Evolutionary conservation across 2,329 filamentous ascomycete genomes (phyloP).

Genomic region (Hypoxylon sp.): DNA sequence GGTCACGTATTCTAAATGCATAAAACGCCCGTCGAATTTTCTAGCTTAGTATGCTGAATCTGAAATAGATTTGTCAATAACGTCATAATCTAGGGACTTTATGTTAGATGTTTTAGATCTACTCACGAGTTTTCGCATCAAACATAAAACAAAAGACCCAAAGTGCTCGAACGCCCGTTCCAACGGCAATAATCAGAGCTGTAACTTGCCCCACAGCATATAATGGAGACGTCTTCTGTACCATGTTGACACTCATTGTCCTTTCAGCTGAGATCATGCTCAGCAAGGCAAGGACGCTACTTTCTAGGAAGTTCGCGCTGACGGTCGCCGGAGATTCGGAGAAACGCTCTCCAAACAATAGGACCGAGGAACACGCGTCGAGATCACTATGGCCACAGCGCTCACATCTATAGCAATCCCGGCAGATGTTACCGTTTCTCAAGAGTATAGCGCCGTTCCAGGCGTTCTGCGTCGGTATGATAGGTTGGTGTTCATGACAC

Average conservation of each 20-base stretch:
- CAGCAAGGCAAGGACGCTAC: slow-evolving; percentile 27
- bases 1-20: background rate
- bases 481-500: slow-evolving; percentile 16
- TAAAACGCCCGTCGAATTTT: background rate
- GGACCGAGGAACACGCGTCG: background rate
- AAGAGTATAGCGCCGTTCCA: background rate
- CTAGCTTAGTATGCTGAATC: slow-evolving; percentile 17
- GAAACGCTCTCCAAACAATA: slow-evolving; percentile 24
- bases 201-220: slow-evolving; percentile 35
- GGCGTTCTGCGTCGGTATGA: slow-evolving; percentile 2
- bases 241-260: slow-evolving; percentile 32
- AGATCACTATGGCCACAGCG: slow-evolving; percentile 24
- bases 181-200: slow-evolving; percentile 26
- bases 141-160: slow-evolving; percentile 35
- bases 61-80: slow-evolving; percentile 3
- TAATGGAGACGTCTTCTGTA: slow-evolving; percentile 26
- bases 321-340: slow-evolving; percentile 24
- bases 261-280: slow-evolving; percentile 35
- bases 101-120: too few relatives aligned
- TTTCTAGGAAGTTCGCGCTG: slow-evolving; percentile 34
- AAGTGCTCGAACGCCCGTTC: slow-evolving; percentile 24
- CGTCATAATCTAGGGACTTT: background rate
- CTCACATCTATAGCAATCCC: slow-evolving; percentile 16
- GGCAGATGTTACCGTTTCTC: slow-evolving; percentile 1
- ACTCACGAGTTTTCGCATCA: slow-evolving; percentile 28